phyloP scores from a whole-genome alignment of 169 alveolate genomes.

The Plasmodium falciparum region DNA sequence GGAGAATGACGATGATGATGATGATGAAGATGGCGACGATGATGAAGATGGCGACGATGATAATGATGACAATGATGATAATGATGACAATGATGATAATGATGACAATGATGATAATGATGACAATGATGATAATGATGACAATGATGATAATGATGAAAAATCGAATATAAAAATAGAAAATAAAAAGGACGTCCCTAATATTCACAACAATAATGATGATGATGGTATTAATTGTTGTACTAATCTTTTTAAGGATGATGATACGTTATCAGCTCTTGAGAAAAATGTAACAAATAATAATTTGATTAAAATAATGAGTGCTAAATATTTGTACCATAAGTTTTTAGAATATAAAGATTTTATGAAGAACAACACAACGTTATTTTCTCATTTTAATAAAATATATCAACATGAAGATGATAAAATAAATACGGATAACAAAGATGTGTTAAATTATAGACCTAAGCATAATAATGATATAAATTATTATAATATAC shows the following conservation, averaged over 20 bases:
- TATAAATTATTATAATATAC: neutral
- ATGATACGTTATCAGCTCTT: too few relatives aligned
- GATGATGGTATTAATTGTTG: neutral
- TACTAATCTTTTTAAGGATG: too few relatives aligned
- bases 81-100: neutral
- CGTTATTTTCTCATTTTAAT: too few relatives aligned
- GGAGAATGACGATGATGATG: neutral
- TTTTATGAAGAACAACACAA: neutral
- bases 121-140: neutral
- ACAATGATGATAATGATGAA: constrained; percentile 4
- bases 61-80: constrained; percentile 4
- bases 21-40: neutral
- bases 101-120: constrained; percentile 8
- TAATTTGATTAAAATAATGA: neutral
- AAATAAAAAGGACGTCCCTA: neutral
- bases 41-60: constrained; percentile 15
- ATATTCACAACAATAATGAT: neutral
- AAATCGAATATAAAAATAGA: neutral
- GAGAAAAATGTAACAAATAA: neutral
- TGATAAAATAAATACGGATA: too few relatives aligned
- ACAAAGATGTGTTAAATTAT: neutral
- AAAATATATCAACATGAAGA: too few relatives aligned
- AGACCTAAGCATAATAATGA: neutral
- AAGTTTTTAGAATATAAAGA: constrained; percentile 31
- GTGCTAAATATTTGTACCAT: neutral